Conservation (phyloP, 2,329 filamentous ascomycete genomes). For the Neoarthrinium moseri region DNA sequence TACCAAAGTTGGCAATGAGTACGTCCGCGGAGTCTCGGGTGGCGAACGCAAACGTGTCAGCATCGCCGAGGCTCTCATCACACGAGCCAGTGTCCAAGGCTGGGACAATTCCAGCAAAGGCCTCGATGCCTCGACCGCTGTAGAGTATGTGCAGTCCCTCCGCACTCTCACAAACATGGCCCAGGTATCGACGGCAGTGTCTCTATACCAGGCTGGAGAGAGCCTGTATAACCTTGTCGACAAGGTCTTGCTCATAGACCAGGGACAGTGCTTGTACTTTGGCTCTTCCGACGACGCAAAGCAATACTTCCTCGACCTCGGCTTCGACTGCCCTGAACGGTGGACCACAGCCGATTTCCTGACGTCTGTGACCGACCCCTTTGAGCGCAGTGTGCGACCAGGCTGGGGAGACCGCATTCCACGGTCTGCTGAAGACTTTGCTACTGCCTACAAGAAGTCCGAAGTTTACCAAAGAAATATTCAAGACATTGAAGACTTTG, state of each 20-base stretch:
- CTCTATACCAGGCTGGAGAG: slow-evolving; percentile 8
- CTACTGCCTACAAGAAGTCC: slow-evolving; percentile 3
- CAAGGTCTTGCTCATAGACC: slow-evolving; percentile 57
- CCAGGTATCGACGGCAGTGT: slow-evolving; percentile 13
- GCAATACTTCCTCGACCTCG: slow-evolving; percentile 60
- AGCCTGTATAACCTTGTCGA: slow-evolving; percentile 8
- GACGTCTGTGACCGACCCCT: slow-evolving; percentile 59
- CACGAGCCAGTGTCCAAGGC: slow-evolving; percentile 60
- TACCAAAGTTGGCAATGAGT: slow-evolving; percentile 68
- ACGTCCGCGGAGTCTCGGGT: slow-evolving; percentile 69
- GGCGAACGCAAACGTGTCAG: slow-evolving; percentile 71
- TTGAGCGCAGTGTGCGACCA: slow-evolving; percentile 58
- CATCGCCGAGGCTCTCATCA: slow-evolving; percentile 60
- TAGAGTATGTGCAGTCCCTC: slow-evolving; percentile 73
- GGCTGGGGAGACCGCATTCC: slow-evolving; percentile 57
- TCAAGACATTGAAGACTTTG: slow-evolving; percentile 52
- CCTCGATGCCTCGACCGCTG: slow-evolving; percentile 71
- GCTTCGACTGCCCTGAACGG: slow-evolving; percentile 53
- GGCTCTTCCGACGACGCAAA: slow-evolving; percentile 57
- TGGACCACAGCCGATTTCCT: slow-evolving; percentile 73
- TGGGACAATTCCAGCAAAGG: slow-evolving; percentile 75
- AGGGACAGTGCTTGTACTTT: slow-evolving; percentile 67
- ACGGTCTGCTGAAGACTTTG: slow-evolving; percentile 57
- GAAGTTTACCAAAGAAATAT: slow-evolving; percentile 34
- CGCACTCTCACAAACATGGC: slow-evolving; percentile 29